Conservation (phyloP, 352 stramenopile species). For the Pilasporangium apinafurcum region DNA sequence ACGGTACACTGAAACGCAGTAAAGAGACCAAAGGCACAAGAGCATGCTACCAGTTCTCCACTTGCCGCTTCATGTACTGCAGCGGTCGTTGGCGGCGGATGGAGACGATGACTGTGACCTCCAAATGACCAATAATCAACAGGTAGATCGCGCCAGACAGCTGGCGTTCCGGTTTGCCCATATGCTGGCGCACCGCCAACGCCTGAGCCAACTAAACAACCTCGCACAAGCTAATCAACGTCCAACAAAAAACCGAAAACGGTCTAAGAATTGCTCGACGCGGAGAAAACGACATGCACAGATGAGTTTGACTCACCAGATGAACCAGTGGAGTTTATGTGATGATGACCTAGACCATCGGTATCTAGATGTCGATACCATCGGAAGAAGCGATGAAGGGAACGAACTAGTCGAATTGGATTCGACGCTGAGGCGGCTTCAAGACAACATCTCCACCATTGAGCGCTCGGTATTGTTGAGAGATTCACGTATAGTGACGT, state of each 20-base stretch:
- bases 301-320: not conserved
- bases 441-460: constrained; percentile 21
- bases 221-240: not conserved
- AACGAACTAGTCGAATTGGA: constrained; percentile 10
- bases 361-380: not conserved
- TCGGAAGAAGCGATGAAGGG: constrained; percentile 1
- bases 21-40: too few relatives aligned
- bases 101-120: too few relatives aligned
- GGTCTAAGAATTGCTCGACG: constrained; percentile 23
- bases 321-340: not conserved
- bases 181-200: constrained; percentile 23
- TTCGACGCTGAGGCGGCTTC: constrained; percentile 11
- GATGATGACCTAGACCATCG: too few relatives aligned
- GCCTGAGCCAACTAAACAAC: constrained; percentile 4
- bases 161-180: constrained; percentile 33
- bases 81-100: too few relatives aligned
- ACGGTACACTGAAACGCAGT: too few relatives aligned
- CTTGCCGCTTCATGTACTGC: too few relatives aligned
- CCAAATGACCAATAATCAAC: too few relatives aligned
- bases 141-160: constrained; percentile 1
- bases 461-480: constrained; percentile 31
- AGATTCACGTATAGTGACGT: constrained; percentile 28
- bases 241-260: not conserved
- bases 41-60: too few relatives aligned
- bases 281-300: constrained; percentile 7